Conservation (phyloP, 495 filamentous ascomycete species). For the Eremomyces bilateralis region DNA sequence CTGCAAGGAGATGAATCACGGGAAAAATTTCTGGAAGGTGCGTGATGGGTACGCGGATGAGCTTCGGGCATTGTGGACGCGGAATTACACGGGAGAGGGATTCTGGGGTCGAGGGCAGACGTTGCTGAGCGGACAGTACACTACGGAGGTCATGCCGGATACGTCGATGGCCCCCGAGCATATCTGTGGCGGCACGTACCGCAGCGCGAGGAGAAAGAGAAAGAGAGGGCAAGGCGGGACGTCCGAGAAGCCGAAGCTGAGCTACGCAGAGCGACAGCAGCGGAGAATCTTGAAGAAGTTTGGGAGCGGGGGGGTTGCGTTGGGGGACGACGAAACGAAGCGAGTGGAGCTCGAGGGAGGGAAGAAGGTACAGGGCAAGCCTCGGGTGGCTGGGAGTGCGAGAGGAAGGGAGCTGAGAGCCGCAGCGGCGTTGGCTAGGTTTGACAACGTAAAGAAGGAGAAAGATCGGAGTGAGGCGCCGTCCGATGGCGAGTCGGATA, state of each 20-base stretch:
- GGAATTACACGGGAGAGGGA: slow-evolving; percentile 51
- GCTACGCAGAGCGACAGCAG: slow-evolving; percentile 40
- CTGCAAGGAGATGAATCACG: slow-evolving; percentile 70
- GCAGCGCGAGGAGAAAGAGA: slow-evolving; percentile 30
- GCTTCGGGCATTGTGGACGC: slow-evolving; percentile 39
- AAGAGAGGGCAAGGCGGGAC: slow-evolving; percentile 9
- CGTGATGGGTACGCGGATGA: slow-evolving; percentile 42
- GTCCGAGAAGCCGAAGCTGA: slow-evolving; percentile 26
- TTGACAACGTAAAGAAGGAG: slow-evolving; percentile 33
- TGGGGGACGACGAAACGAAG: slow-evolving; percentile 42
- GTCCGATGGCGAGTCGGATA: slow-evolving; percentile 9
- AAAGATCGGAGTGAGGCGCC: slow-evolving; percentile 17
- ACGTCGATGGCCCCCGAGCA: slow-evolving; percentile 35
- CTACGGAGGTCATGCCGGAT: slow-evolving; percentile 25
- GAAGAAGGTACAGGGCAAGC: slow-evolving; percentile 34
- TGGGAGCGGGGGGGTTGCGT: slow-evolving; percentile 37
- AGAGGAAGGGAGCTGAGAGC: slow-evolving; percentile 54
- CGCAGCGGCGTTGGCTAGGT: slow-evolving; percentile 52
- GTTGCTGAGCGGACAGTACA: slow-evolving; percentile 34
- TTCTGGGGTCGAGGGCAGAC: slow-evolving; percentile 45
- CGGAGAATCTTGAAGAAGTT: slow-evolving; percentile 52
- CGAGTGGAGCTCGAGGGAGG: slow-evolving; percentile 45
- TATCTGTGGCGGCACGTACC: slow-evolving; percentile 49
- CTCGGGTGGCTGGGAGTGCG: slow-evolving; percentile 44
- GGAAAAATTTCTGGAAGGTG: slow-evolving; percentile 47